Evolutionary conservation across 116 monocot genomes (phyloP), one percentile per base, ranked within the genome.

Genomic region (Phalaenopsis hybrid): DNA sequence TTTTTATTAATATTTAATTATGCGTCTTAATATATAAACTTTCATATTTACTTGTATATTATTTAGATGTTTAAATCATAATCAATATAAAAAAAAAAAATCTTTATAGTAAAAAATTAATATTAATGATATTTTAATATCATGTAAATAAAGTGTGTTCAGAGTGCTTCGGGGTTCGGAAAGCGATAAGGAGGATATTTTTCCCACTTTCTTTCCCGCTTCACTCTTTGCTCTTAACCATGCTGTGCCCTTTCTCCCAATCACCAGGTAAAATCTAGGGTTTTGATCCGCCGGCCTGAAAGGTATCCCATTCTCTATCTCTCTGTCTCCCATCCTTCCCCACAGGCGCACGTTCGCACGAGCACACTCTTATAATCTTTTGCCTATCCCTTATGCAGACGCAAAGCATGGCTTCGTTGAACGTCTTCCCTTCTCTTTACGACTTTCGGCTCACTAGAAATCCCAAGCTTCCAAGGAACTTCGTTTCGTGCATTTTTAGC

Each of bases 401-500:
- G 82, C 3, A 28, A 79, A 34, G 43, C 61, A 90, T 88, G 90
- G 77, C 61, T 67, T 84, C 84, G 50, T 77, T 90, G 72, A 72
- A 58, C 59, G 50, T 83, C 52, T 44, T 86, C 55, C 84, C 85
- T 28, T 82, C 82, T 28, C 80, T 85, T 28, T 84, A 79, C 88
- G 81, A 88, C 44, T 90, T 88, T 79, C 70, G 83, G 23, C 51
- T 82, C 81, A 52, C 81, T 10, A 81, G 79, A 45, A 50, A 76
- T 28, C 84, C 77, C 34, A 79, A 48, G 51, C 51, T 81, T 33
- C 46, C 51, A 6, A 59, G 65, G 28, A 58, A 79, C 48, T 77
- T 78, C 59, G 69, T 86, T 8, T 79, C 76, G 31, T 83, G 85
- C 80, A 84, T 84, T 59, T n/a, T 81, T 20, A 79, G 74, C 11